phyloP scores from a whole-genome alignment of 1,284 basidiomycete species.

The Cryptococcus sp. region DNA sequence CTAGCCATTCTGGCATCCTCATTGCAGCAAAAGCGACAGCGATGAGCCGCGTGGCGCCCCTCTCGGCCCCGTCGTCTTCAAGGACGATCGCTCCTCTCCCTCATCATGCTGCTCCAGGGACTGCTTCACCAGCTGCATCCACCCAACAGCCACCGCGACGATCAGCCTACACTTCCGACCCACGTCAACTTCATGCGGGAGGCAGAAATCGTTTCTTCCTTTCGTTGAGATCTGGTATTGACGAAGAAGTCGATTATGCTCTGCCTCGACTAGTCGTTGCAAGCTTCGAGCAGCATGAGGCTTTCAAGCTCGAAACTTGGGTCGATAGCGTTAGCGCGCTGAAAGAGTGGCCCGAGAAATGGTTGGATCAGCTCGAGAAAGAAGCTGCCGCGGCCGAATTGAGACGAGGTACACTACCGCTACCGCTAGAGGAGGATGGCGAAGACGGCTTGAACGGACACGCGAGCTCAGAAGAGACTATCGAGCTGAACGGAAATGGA shows the following conservation, averaged over 20 bases:
- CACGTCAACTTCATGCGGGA: constrained; percentile 30
- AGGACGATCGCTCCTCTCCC: constrained; percentile 18
- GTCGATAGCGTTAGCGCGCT: constrained; percentile 36
- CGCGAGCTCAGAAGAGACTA: not conserved
- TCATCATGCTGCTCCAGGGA: constrained; percentile 6
- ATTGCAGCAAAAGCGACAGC: not conserved
- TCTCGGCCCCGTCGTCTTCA: constrained; percentile 8
- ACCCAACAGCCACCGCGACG: constrained; percentile 11
- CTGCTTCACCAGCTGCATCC: not conserved
- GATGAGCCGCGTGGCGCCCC: constrained; percentile 2
- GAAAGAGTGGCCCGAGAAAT: constrained; percentile 36
- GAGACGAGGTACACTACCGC: too few species aligned
- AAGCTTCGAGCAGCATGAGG: constrained; percentile 35
- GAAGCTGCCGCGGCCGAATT: constrained; percentile 25
- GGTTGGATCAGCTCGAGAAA: constrained; percentile 40
- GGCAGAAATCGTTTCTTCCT: constrained; percentile 42
- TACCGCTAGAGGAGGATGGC: not conserved
- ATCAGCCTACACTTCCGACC: constrained; percentile 29
- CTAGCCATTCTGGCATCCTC: too few species aligned
- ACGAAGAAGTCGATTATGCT: constrained; percentile 47
- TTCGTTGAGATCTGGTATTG: constrained; percentile 36
- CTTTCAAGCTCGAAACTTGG: constrained; percentile 38
- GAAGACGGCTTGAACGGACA: not conserved
- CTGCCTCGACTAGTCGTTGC: constrained; percentile 44
- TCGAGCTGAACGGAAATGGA: too few species aligned